These are phyloP conservation scores for Lachnellula cervina DNA, from an alignment of 2,329 filamentous ascomycete genomes.

Conservation along the genomic window DNA sequence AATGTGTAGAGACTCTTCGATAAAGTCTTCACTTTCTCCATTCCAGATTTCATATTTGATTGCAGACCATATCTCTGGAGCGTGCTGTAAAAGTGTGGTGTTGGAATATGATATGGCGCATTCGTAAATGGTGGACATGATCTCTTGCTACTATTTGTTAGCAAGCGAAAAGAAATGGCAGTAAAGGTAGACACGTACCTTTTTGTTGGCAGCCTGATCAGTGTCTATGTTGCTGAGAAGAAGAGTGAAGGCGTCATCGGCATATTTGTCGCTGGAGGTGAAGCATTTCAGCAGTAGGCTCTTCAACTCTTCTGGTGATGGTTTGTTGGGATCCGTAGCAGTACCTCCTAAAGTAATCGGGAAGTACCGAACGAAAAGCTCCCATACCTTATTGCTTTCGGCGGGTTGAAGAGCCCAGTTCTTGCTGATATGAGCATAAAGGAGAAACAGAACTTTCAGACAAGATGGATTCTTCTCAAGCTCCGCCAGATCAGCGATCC, in stretches of 20 bases:
- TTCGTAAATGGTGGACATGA: constrained; percentile 19
- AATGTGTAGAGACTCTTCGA: constrained; percentile 22
- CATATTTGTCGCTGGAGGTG: constrained; percentile 23
- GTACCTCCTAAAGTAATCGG: constrained; percentile 24
- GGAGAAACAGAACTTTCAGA: constrained; percentile 22
- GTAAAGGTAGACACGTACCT: constrained; percentile 19
- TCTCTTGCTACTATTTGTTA: constrained; percentile 24
- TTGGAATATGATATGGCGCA: constrained; percentile 20
- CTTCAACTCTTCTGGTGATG: constrained; percentile 19
- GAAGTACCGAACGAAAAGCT: constrained; percentile 28
- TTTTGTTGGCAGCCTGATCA: constrained; percentile 25
- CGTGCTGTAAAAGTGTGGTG: constrained; percentile 14
- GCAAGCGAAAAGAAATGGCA: background rate
- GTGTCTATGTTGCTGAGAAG: constrained; percentile 25
- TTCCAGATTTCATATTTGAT: constrained; percentile 33
- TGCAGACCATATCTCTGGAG: constrained; percentile 28
- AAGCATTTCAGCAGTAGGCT: constrained; percentile 25
- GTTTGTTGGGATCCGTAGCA: constrained; percentile 10
- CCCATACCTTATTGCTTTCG: constrained; percentile 20
- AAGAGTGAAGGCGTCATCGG: constrained; percentile 19
- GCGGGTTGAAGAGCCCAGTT: constrained; percentile 15
- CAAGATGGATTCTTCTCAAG: constrained; percentile 27
- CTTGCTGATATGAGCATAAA: constrained; percentile 21
- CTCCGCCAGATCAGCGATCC: constrained; percentile 21
- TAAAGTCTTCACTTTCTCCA: constrained; percentile 28